A percentile compares a stretch with the other conserved stretches of the same genome.
Conservation (phyloP, 176 grass and related monocot genomes). For the Carex cristatella region DNA sequence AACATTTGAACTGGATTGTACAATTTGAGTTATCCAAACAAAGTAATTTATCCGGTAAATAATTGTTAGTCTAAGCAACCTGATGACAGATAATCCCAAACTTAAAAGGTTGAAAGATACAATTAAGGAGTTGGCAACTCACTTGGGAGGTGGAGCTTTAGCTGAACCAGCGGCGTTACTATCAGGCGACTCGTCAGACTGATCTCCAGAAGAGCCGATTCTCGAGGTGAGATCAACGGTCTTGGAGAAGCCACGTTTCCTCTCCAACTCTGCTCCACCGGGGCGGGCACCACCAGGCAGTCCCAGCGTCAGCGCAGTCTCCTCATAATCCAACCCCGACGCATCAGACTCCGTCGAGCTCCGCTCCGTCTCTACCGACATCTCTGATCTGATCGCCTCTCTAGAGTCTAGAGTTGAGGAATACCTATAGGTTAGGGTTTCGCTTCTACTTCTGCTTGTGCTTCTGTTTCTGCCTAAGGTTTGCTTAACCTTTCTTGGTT, state of each 20-base stretch:
- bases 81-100: neutral
- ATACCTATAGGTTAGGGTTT: too few relatives aligned
- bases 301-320: slow-evolving; percentile 78
- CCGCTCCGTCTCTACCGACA: slow-evolving; percentile 76
- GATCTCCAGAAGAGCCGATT: slow-evolving; percentile 11
- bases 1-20: too few relatives aligned
- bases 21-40: too few relatives aligned
- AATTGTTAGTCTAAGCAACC: too few relatives aligned
- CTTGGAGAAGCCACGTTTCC: slow-evolving; percentile 51
- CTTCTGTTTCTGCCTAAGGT: neutral
- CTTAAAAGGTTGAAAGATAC: neutral
- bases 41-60: too few relatives aligned
- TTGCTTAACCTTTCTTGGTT: neutral
- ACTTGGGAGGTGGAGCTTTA: slow-evolving; percentile 61
- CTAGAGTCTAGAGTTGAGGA: neutral
- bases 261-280: slow-evolving; percentile 29
- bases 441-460: too few relatives aligned
- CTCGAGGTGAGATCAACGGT: slow-evolving; percentile 24
- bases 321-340: slow-evolving; percentile 79
- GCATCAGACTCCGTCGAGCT: slow-evolving; percentile 69
- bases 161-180: slow-evolving; percentile 19
- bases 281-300: slow-evolving; percentile 46
- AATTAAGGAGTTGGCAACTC: neutral
- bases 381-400: neutral
- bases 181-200: slow-evolving; percentile 18